phyloP scores from a whole-genome alignment of 2,329 filamentous ascomycete genomes.

The Penicillium decumbens region DNA sequence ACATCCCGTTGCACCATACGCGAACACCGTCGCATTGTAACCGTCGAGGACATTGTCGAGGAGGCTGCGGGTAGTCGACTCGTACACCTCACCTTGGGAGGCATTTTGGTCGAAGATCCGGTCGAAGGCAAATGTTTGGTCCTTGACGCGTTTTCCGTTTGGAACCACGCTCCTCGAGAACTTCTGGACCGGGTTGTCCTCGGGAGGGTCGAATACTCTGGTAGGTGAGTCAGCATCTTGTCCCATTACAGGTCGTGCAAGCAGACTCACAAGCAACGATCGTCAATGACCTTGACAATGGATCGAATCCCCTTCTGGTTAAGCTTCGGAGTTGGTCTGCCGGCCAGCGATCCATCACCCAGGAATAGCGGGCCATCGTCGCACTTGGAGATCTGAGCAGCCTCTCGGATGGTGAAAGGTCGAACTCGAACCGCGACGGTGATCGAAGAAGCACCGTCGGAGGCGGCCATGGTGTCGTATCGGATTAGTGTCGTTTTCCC shows the following conservation, averaged over 20 bases:
- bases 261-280: slow-evolving; percentile 78
- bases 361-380: slow-evolving; percentile 89
- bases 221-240: slow-evolving; percentile 14
- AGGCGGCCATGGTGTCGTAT: slow-evolving; percentile 36
- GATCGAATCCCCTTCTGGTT: slow-evolving; percentile 80
- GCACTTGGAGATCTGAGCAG: slow-evolving; percentile 70
- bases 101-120: slow-evolving; percentile 94
- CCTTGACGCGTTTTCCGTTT: slow-evolving; percentile 86
- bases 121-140: slow-evolving; percentile 96
- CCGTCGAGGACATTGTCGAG: slow-evolving; percentile 93
- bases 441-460: slow-evolving; percentile 48
- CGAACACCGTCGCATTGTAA: slow-evolving; percentile 98
- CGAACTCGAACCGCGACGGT: slow-evolving; percentile 57
- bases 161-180: slow-evolving; percentile 78
- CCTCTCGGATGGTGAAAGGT: slow-evolving; percentile 79
- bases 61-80: slow-evolving; percentile 81
- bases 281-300: slow-evolving; percentile 94
- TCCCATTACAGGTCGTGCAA: slow-evolving; percentile 1
- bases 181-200: slow-evolving; percentile 85
- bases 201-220: slow-evolving; percentile 94
- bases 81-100: slow-evolving; percentile 88
- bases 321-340: slow-evolving; percentile 75
- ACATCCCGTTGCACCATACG: slow-evolving; percentile 94
- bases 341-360: slow-evolving; percentile 94
- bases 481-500: slow-evolving; percentile 9